Evolutionary conservation across 2,329 filamentous ascomycete species (phyloP).

Genomic region (Aspergillus terreus): DNA sequence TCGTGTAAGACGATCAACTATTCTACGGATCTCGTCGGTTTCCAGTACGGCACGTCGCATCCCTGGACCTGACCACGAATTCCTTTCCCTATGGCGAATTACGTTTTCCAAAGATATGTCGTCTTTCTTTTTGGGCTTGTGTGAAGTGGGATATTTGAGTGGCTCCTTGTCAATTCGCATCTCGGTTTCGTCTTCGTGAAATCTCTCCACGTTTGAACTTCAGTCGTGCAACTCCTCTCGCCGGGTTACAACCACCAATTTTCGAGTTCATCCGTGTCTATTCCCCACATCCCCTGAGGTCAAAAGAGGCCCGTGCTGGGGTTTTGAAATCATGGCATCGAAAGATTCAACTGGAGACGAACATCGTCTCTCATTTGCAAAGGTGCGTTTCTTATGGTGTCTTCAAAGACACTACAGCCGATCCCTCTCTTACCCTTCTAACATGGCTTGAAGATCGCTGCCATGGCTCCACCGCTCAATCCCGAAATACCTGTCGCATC

Average conservation of each 20-base stretch:
- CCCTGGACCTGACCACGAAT: slow-evolving; percentile 19
- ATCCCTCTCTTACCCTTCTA: slow-evolving; percentile 11
- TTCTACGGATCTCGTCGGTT: slow-evolving; percentile 1
- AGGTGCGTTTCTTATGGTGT: slow-evolving; percentile 50
- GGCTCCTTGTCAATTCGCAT: slow-evolving; percentile 33
- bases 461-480: slow-evolving; percentile 36
- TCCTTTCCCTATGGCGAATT: slow-evolving; percentile 41
- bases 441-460: slow-evolving; percentile 37
- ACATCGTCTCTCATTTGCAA: slow-evolving; percentile 65
- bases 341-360: slow-evolving; percentile 26
- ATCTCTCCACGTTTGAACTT: slow-evolving; percentile 21
- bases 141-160: slow-evolving; percentile 40
- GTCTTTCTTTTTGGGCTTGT: slow-evolving; percentile 41
- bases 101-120: slow-evolving; percentile 42
- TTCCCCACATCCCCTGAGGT: slow-evolving; percentile 11
- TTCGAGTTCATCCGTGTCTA: slow-evolving; percentile 16
- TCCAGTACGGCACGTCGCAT: slow-evolving; percentile 2
- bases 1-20: slow-evolving; percentile 18
- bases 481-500: slow-evolving; percentile 21
- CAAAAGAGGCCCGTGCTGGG: neutral
- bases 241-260: slow-evolving; percentile 12
- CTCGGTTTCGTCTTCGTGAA: slow-evolving; percentile 22
- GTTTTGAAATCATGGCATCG: slow-evolving; percentile 27
- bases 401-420: neutral
- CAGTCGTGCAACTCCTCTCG: slow-evolving; percentile 18